Evolutionary conservation across 306 rosid species (phyloP), one percentile per base, ranked within the genome.

Genomic region (Lathyrus tuberosus): DNA sequence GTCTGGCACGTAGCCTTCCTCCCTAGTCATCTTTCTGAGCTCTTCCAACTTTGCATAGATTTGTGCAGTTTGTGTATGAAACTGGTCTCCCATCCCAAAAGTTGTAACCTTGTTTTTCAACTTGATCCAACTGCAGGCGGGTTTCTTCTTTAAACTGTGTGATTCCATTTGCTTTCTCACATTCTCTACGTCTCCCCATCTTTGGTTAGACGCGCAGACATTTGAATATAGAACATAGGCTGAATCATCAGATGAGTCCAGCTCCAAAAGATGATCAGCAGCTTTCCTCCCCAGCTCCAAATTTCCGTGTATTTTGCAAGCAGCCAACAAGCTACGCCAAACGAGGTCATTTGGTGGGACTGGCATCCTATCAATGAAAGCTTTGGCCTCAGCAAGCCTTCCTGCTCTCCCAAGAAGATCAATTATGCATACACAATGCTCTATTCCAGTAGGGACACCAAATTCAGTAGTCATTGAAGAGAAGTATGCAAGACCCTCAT

Each of bases 351-450:
- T 88, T 10, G 91, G 92, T 8, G 80, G 84, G 65, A 88, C 77
- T 13, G 90, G 78, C 95, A 94, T 88, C 48, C 77, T 67, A 63
- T 79, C 60, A 37, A 94, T 68, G 59, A 90, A 94, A 7, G 63
- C 74, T 80, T 88, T 89, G 30, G 97, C 99, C 31, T 90, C 97
- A 38, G 77, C 64, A 48, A 94, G 96, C 85, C 87, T 84, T 77
- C 99, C 99, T 0, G 96, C 82, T 65, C 99, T 77, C 54, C 99
- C 99, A 51, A 94, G 99, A 71, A 94, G 99, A 83, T 94, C 97
- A 70, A 94, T 79, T 22, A 94, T 73, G 84, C 96, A 90, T 41
- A 84, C 95, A 75, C 95, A 94, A 70, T 94, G 99, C 72, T 88
- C 99, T 67, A 88, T 84, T 80, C 79, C 92, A 9, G 72, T 73